A percentile compares a stretch with the other conserved stretches of the same genome.
phyloP scores from a whole-genome alignment of 345 rosid genomes.

The Salix udensis region DNA sequence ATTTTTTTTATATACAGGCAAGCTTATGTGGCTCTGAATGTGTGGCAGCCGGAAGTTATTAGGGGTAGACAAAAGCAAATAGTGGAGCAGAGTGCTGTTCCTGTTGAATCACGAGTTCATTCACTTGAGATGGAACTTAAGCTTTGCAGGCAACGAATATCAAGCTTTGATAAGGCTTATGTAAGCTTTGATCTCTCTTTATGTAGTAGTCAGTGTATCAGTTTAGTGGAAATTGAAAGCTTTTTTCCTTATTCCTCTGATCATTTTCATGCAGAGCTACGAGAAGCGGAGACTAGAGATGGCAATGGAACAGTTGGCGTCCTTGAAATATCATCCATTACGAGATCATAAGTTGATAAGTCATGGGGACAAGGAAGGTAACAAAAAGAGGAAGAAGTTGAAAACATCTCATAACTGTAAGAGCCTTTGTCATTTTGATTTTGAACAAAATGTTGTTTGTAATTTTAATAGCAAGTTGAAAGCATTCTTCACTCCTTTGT shows the following conservation, averaged over 20 bases:
- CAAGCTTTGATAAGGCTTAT: conserved; percentile 43
- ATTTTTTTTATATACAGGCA: conserved; percentile 43
- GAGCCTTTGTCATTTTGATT: conserved; percentile 28
- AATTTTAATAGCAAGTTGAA: neutral
- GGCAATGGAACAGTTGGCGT: conserved; percentile 58
- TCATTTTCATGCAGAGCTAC: conserved; percentile 43
- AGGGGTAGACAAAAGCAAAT: conserved; percentile 63
- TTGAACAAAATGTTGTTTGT: neutral
- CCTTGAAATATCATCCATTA: conserved; percentile 75
- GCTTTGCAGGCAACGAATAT: conserved; percentile 73
- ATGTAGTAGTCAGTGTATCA: neutral
- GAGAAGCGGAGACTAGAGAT: conserved; percentile 45
- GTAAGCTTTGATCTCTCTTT: conserved; percentile 40
- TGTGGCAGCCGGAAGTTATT: conserved; percentile 85
- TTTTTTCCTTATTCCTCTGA: neutral
- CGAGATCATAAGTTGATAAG: conserved; percentile 32
- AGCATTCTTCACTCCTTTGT: neutral
- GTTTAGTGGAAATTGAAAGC: neutral
- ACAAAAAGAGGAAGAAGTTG: conserved; percentile 44
- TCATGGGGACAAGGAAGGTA: conserved; percentile 23
- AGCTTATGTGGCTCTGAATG: conserved; percentile 86
- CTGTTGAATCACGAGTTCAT: conserved; percentile 51
- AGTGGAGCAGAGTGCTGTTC: conserved; percentile 75
- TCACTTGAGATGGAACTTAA: conserved; percentile 75
- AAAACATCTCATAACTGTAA: conserved; percentile 33